phyloP scores from a whole-genome alignment of 306 rosid species.

The Rubus parviflorus region DNA sequence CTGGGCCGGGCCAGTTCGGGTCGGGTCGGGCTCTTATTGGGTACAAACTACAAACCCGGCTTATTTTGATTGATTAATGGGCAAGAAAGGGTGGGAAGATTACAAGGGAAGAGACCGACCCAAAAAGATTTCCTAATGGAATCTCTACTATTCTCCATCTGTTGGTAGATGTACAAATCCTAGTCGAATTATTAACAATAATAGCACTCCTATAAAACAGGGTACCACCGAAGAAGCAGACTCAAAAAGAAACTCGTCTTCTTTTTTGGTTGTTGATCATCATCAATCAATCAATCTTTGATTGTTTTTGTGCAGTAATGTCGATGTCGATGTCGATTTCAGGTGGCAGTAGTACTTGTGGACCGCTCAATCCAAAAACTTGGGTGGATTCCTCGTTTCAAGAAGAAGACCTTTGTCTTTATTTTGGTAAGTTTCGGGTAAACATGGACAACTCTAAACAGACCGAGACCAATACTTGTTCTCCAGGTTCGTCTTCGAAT shows the following conservation, averaged over 20 bases:
- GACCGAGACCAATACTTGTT: background rate
- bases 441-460: background rate
- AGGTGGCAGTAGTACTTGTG: background rate
- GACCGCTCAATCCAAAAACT: background rate
- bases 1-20: too few species aligned
- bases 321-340: background rate
- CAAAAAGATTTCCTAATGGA: background rate
- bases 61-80: background rate
- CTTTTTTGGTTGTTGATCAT: background rate
- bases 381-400: background rate
- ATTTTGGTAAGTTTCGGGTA: background rate
- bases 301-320: background rate
- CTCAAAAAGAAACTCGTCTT: background rate
- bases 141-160: background rate
- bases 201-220: background rate
- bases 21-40: too few species aligned
- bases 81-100: background rate
- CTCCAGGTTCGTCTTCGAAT: constrained; percentile 6
- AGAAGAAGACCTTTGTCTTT: constrained; percentile 7
- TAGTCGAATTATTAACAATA: background rate
- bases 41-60: too few species aligned
- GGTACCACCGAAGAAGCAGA: background rate
- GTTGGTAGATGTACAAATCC: background rate
- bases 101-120: background rate
- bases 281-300: background rate